A percentile compares a stretch with the other conserved stretches of the same genome.
phyloP scores from a whole-genome alignment of 208 protist genomes.

The Strigomonas culicis region DNA sequence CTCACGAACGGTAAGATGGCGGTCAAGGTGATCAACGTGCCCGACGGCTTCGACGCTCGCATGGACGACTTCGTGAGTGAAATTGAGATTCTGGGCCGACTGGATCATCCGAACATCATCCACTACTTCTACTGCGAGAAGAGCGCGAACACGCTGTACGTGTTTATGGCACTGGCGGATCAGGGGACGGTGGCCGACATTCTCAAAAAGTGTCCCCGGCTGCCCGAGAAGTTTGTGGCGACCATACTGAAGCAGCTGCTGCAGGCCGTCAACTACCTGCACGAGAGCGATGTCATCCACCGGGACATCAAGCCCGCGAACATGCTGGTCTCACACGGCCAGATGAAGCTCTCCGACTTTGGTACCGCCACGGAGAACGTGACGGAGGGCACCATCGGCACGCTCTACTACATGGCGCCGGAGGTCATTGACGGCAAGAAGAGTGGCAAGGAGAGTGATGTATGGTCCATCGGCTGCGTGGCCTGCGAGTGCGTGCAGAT shows the following conservation, averaged over 20 bases:
- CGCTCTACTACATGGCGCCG: slow-evolving; percentile 58
- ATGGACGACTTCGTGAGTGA: slow-evolving; percentile 71
- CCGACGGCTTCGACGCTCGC: slow-evolving; percentile 49
- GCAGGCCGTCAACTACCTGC: slow-evolving; percentile 65
- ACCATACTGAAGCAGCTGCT: slow-evolving; percentile 67
- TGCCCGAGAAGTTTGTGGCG: slow-evolving; percentile 43
- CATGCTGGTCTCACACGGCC: slow-evolving; percentile 68
- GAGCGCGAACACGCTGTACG: slow-evolving; percentile 44
- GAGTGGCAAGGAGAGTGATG: slow-evolving; percentile 54
- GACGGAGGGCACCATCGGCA: slow-evolving; percentile 50
- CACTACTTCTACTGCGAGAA: slow-evolving; percentile 84
- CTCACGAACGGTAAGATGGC: slow-evolving; percentile 81
- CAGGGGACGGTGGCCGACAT: slow-evolving; percentile 57
- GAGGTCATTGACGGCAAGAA: slow-evolving; percentile 50
- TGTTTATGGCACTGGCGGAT: slow-evolving; percentile 80
- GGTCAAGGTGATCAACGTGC: slow-evolving; percentile 71
- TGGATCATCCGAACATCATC: slow-evolving; percentile 78
- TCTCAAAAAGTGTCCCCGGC: slow-evolving; percentile 32
- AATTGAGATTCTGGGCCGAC: slow-evolving; percentile 58
- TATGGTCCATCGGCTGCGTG: slow-evolving; percentile 68
- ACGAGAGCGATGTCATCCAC: slow-evolving; percentile 75
- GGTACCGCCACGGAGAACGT: slow-evolving; percentile 54
- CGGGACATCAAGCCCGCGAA: slow-evolving; percentile 88
- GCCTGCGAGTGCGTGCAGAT: slow-evolving; percentile 55
- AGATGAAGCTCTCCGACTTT: slow-evolving; percentile 80